Base-by-base conservation (phyloP, 495 filamentous ascomycete species). In the Terfezia boudieri region DNA sequence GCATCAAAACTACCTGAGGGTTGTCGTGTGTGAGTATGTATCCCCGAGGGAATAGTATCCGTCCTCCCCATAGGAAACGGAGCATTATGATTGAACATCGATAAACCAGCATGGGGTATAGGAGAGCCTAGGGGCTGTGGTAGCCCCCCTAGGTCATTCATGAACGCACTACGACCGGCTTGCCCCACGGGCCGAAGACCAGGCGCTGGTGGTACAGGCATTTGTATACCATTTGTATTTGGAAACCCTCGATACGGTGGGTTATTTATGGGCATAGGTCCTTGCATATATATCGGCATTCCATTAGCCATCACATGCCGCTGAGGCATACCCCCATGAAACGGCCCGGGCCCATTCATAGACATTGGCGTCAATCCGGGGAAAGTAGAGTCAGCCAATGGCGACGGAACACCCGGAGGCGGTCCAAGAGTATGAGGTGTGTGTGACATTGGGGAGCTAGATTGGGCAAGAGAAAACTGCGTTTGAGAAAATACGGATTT, bases 311-410 rank as follows among this genome's bases (percentile, higher is more conserved):
- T 64, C 49, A 67, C 65, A 36, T 54, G 59, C 32, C 59, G 53
- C 49, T 60, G 63, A 11, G 74, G 68, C 59, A 86, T 75, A 26
- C 78, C 76, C 4, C 78, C 73, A 20, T 78, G 73, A 60, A 76
- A 73, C 12, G 73, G 69, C 53, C 75, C 66, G 9, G 61, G 60
- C 26, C 70, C 68, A 55, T 71, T 73, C 63, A 75, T 70, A 36
- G 60, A 69, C 38, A 71, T 68, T 35, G 69, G 70, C 46, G 69
- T 71, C 14, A 46, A 46, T 20, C 12, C 41, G 59, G 68, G 22
- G 69, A 69, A 55, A 58, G 56, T 64, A 57, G 54, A 68, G 56
- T 65, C 59, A 14, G 61, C 64, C 43, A 68, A 61, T 8, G 67
- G 65, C 4, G 63, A 65, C 12, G 66, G 64, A 20, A 69, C 59